Evolutionary conservation across 768 basidiomycete species (phyloP).

Genomic region (Rhodotorula kratochvilovae): DNA sequence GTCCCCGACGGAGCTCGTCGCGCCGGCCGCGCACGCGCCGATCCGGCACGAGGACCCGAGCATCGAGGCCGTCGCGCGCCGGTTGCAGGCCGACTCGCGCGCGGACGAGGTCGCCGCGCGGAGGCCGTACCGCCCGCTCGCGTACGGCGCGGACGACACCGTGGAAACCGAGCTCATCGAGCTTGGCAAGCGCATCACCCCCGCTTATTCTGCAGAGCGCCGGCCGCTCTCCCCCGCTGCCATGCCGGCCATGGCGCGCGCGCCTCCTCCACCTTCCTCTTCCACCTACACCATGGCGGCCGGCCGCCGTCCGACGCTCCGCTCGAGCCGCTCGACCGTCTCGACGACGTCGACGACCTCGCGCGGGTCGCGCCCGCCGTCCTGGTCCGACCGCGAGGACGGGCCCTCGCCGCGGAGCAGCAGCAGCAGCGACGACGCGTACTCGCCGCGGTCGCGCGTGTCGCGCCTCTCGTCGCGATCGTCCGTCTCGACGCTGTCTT

Average conservation of each 20-base stretch:
- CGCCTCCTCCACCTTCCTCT: neutral
- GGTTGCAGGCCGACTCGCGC: neutral
- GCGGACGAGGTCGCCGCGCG: slow-evolving; percentile 15
- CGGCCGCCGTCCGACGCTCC: neutral
- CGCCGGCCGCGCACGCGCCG: neutral
- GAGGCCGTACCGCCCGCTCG: slow-evolving; percentile 6
- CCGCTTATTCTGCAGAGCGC: slow-evolving; percentile 1
- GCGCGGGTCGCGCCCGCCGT: neutral
- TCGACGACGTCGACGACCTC: slow-evolving; percentile 10
- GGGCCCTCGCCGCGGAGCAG: neutral
- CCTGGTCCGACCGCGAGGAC: neutral
- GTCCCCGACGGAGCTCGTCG: neutral
- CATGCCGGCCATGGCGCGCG: neutral
- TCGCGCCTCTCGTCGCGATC: slow-evolving; percentile 1
- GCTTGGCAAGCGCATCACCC: slow-evolving; percentile 9
- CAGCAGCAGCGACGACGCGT: neutral
- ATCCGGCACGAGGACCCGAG: neutral
- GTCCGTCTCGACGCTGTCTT: slow-evolving; percentile 10
- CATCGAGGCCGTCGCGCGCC: neutral
- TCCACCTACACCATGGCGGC: neutral
- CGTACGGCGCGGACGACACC: neutral
- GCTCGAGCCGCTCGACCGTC: neutral
- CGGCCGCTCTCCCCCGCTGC: neutral
- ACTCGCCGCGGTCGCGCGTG: neutral
- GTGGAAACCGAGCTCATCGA: neutral